Conservation (phyloP, 345 rosid genomes). For the Camelina neglecta region DNA sequence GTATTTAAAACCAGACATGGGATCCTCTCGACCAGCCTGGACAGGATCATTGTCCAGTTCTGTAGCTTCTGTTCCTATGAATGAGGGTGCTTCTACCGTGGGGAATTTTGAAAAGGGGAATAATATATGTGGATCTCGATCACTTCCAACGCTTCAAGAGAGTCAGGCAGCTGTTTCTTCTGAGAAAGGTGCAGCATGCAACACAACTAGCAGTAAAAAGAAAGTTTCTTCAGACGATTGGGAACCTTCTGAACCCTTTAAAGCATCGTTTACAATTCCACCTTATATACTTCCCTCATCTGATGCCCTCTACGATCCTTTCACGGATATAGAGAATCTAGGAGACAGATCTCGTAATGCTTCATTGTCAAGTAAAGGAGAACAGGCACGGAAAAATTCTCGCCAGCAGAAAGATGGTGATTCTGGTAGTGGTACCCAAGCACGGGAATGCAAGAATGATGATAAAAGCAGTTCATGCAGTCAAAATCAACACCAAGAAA, state of each 20-base stretch:
- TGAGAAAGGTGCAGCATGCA: constrained; percentile 46
- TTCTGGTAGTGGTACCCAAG: constrained; percentile 37
- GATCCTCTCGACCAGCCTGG: constrained; percentile 48
- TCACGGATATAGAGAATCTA: constrained; percentile 56
- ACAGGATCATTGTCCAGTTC: constrained; percentile 47
- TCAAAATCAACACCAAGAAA: constrained; percentile 47
- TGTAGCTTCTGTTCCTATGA: constrained; percentile 38
- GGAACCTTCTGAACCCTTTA: constrained; percentile 91
- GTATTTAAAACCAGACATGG: constrained; percentile 37
- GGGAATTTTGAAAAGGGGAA: constrained; percentile 45
- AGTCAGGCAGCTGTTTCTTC: constrained; percentile 44
- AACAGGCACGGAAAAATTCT: constrained; percentile 40
- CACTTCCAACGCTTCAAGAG: constrained; percentile 47
- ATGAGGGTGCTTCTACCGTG: constrained; percentile 46
- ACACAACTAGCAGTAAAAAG: constrained; percentile 46
- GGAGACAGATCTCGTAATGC: constrained; percentile 48
- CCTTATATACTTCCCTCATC: constrained; percentile 55
- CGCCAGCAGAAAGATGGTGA: constrained; percentile 47
- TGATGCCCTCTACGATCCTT: constrained; percentile 64
- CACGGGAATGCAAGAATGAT: constrained; percentile 47
- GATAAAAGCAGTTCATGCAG: constrained; percentile 57
- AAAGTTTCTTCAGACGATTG: constrained; percentile 66
- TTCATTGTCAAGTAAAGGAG: constrained; percentile 48
- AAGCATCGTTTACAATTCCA: constrained; percentile 63
- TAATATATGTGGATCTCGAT: constrained; percentile 40